Evolutionary conservation across 371 early-diverging fungal species (phyloP), one percentile per base, ranked within the genome.

Genomic region (Lichtheimia corymbifera): DNA sequence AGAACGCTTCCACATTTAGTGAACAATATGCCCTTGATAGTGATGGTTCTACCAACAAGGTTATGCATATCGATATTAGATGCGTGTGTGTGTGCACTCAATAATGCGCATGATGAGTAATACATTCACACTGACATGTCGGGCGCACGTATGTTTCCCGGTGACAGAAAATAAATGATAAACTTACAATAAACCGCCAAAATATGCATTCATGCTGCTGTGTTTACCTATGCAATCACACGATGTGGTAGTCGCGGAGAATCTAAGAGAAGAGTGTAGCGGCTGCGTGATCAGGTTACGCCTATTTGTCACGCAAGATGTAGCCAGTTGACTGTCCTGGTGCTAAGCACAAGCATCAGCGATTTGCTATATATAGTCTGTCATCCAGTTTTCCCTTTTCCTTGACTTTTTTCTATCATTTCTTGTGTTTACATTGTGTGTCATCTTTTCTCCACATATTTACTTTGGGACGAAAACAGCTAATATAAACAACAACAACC

Each of bases 361-460:
- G 11, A 3, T 45, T n/a, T 18, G 47, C 47, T 47, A 47, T 47
- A 47, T 47, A 47, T 47, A 47, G 47, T 47, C 47, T 47, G 47
- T 22, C 47, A 47, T 17, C 12, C 47, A n/a, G 17, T 22, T 18
- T 18, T 22, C 47, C 47, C 5, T 22, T 47, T 47, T 47, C 11
- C 14, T 9, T 45, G n/a, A n/a, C 13, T 7, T 47, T 47, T 22
- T 47, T 47, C 47, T 47, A n/a, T 47, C 47, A 22, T 22, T 11
- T 47, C 47, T 47, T 47, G n/a, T 47, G 47, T 47, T n/a, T 22
- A 47, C 47, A 47, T 35, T 35, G 35, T 35, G 35, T 35, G 35
- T 35, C 35, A 35, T 35, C 35, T 35, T 35, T 28, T 35, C 35
- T 11, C 35, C 35, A 35, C 35, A 35, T 35, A 35, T 35, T 35